Percentiles rank a stretch among this genome's conserved stretches.
Conservation (phyloP, 164 flowering plant genomes). For the Tetracentron sinense region DNA sequence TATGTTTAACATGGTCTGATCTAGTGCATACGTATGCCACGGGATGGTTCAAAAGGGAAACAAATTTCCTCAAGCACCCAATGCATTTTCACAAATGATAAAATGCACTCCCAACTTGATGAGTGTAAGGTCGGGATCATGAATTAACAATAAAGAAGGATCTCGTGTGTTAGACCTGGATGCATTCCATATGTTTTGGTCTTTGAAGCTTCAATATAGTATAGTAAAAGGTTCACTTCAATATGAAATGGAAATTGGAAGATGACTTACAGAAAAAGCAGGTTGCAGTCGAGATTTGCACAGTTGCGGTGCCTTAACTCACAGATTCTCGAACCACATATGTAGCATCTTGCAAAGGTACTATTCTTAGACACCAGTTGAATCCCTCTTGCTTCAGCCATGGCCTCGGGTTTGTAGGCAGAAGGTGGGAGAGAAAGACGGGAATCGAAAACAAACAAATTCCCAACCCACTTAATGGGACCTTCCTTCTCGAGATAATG, state of each 20-base stretch:
- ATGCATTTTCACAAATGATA: background rate
- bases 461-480: slow-evolving; percentile 75
- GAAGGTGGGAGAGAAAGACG: slow-evolving; percentile 92
- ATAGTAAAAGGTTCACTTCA: background rate
- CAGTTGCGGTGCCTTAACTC: slow-evolving; percentile 85
- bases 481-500: slow-evolving; percentile 83
- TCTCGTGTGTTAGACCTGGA: background rate
- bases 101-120: background rate
- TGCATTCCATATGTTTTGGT: background rate
- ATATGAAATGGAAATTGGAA: slow-evolving; percentile 7
- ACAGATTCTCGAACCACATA: slow-evolving; percentile 53
- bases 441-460: slow-evolving; percentile 83
- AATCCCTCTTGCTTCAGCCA: slow-evolving; percentile 11
- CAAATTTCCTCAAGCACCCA: background rate
- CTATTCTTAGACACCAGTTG: slow-evolving; percentile 22
- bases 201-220: slow-evolving; percentile 1
- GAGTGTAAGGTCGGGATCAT: background rate
- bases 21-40: background rate
- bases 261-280: slow-evolving; percentile 79
- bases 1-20: no score
- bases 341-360: slow-evolving; percentile 61
- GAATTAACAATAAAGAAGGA: background rate
- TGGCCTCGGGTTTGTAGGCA: slow-evolving; percentile 46
- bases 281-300: slow-evolving; percentile 92
- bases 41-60: background rate